Conservation (phyloP, 805 yeast species). For the Pichia deserticola region DNA sequence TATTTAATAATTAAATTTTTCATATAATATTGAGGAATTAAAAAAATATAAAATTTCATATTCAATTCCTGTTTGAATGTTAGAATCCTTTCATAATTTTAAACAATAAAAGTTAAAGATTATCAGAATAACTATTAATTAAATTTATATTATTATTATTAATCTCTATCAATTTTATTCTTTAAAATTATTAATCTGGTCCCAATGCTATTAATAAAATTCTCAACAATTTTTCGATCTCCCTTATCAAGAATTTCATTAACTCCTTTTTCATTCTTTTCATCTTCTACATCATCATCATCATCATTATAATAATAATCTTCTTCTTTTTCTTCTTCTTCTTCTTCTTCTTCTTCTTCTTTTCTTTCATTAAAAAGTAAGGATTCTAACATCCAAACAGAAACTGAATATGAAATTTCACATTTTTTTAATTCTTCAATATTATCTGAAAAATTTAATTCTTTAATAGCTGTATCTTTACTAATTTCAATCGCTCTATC, state of each 20-base stretch:
- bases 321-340: too few species aligned
- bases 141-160: too few species aligned
- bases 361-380: conserved; percentile 42
- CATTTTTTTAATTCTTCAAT: conserved; percentile 70
- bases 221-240: conserved; percentile 69
- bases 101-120: too few species aligned
- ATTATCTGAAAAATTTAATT: conserved; percentile 32
- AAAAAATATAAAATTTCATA: conserved; percentile 80
- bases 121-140: too few species aligned
- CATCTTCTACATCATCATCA: conserved; percentile 6
- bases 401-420: conserved; percentile 82
- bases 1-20: conserved; percentile 54
- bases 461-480: conserved; percentile 84
- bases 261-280: too few species aligned
- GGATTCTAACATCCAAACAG: conserved; percentile 94
- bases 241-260: conserved; percentile 47
- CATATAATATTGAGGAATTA: conserved; percentile 49
- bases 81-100: conserved; percentile 53
- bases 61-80: conserved; percentile 92
- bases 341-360: conserved; percentile 1
- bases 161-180: conserved; percentile 36
- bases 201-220: conserved; percentile 76
- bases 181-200: conserved; percentile 67
- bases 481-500: conserved; percentile 93
- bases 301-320: too few species aligned